Evolutionary conservation across 768 basidiomycete species (phyloP), one percentile per base, ranked within the genome.

Genomic region (Podaxis sp.): DNA sequence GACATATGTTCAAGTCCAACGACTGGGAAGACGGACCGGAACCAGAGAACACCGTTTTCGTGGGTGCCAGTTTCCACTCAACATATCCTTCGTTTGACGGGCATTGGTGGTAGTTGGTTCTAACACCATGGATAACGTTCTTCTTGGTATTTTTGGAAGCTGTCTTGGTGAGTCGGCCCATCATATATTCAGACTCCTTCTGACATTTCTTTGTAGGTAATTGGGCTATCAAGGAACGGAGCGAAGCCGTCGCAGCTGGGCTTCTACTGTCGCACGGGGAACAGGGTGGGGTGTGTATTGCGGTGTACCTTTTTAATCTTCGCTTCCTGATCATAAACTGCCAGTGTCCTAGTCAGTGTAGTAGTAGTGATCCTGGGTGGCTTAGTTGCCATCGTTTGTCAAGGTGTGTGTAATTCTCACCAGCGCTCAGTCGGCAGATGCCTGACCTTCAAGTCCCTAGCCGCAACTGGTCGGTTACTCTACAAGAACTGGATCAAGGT

Each of bases 1-100:
- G 60, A 24, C 60, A 33, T 17, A 62, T 62, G 60, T 62, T 62
- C 44, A 37, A 36, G 53, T 62, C 60, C 3, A 30, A 55, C 20
- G 36, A 62, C 30, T 62, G 53, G 60, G 60, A 59, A 51, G 37
- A 62, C 22, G 60, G 60, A 10, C 53, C 60, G 22, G 60, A 62
- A 24, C 53, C 60, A 26, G 30, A 37, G 17, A 55, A 55, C 33
- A 38, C 11, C 17, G 52, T 62, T 15, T 12, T 62, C 8, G 60
- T 62, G 53, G 33, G 60, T 56, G 33, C 3, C 10, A 44, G 8
- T 2, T 30, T 15, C 33, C 13, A 12, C 30, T 46, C 30, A 6
- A 22, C 11, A 22, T 13, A 22, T 24, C 22, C 36, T 24, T 20
- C 37, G 33, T 33, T 33, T 55, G 28, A 49, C 7, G 8, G 4